Evolutionary conservation across 495 filamentous ascomycete genomes (phyloP).

Genomic region (Aspergillus funiculosus): DNA sequence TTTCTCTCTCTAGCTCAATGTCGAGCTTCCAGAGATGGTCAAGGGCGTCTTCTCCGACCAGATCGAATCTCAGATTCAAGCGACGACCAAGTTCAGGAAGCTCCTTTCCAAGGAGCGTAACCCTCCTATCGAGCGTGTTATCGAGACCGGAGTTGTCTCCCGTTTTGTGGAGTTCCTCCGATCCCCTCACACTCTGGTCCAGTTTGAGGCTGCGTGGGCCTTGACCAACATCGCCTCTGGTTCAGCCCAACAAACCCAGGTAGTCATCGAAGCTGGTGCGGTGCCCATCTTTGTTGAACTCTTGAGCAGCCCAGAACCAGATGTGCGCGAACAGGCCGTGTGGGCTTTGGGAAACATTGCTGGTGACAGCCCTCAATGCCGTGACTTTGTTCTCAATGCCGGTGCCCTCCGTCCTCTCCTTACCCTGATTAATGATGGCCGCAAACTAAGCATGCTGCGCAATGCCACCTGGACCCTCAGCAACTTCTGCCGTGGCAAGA

Average conservation of each 20-base stretch:
- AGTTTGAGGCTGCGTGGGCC: slow-evolving; percentile 99
- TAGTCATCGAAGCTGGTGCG: slow-evolving; percentile 96
- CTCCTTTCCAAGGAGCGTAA: slow-evolving; percentile 98
- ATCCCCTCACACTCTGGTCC: slow-evolving; percentile 95
- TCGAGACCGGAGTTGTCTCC: slow-evolving; percentile 96
- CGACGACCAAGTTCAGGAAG: slow-evolving; percentile 99
- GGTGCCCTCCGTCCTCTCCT: slow-evolving; percentile 89
- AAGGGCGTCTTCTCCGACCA: slow-evolving; percentile 96
- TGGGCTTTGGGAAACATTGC: slow-evolving; percentile 99
- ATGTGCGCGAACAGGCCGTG: slow-evolving; percentile 97
- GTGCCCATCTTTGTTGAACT: slow-evolving; percentile 99
- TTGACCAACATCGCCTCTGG: slow-evolving; percentile 99
- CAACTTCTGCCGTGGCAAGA: slow-evolving; percentile 99
- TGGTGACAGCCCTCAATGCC: slow-evolving; percentile 93
- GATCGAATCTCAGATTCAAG: slow-evolving; percentile 95
- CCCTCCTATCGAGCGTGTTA: slow-evolving; percentile 97
- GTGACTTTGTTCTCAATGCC: slow-evolving; percentile 86
- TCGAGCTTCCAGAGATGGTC: slow-evolving; percentile 98
- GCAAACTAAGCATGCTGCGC: slow-evolving; percentile 97
- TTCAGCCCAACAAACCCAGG: slow-evolving; percentile 94
- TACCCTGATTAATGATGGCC: slow-evolving; percentile 86
- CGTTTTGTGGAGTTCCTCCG: slow-evolving; percentile 98
- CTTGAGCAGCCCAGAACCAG: slow-evolving; percentile 88
- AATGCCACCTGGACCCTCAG: slow-evolving; percentile 99
- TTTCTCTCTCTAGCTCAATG: slow-evolving; percentile 77